phyloP scores from a whole-genome alignment of 108 stramenopile species.

The Hondaea fermentalgiana region DNA sequence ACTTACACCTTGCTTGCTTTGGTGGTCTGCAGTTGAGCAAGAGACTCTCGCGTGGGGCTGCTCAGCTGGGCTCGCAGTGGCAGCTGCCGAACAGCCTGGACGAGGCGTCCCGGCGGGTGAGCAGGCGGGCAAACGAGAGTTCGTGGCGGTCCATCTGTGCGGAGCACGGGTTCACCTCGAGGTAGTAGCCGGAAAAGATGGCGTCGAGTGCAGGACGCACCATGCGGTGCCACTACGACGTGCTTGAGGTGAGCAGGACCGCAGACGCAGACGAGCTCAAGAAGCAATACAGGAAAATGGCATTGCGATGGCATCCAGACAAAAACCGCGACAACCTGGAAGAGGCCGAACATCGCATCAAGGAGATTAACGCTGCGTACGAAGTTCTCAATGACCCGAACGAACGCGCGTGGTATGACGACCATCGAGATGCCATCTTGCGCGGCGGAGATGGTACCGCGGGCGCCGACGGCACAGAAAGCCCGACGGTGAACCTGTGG shows the following conservation, averaged over 20 bases:
- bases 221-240: constrained; percentile 7
- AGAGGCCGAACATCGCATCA: not conserved
- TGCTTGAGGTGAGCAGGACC: not conserved
- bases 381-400: constrained; percentile 32
- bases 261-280: constrained; percentile 17
- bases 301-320: constrained; percentile 38
- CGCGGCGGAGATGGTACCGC: constrained; percentile 18
- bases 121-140: not conserved
- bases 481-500: not conserved
- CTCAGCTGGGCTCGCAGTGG: no score
- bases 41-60: no score
- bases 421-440: constrained; percentile 31
- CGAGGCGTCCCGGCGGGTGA: no score
- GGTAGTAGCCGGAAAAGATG: not conserved
- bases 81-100: no score
- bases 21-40: no score
- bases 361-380: constrained; percentile 32
- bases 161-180: not conserved
- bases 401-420: constrained; percentile 38
- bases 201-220: not conserved
- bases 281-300: constrained; percentile 26
- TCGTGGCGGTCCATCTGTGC: not conserved
- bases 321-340: constrained; percentile 27
- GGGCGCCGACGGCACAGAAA: not conserved
- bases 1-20: no score